Conservation (phyloP, 495 filamentous ascomycete genomes). For the Staphylotrichum tortipilum region DNA sequence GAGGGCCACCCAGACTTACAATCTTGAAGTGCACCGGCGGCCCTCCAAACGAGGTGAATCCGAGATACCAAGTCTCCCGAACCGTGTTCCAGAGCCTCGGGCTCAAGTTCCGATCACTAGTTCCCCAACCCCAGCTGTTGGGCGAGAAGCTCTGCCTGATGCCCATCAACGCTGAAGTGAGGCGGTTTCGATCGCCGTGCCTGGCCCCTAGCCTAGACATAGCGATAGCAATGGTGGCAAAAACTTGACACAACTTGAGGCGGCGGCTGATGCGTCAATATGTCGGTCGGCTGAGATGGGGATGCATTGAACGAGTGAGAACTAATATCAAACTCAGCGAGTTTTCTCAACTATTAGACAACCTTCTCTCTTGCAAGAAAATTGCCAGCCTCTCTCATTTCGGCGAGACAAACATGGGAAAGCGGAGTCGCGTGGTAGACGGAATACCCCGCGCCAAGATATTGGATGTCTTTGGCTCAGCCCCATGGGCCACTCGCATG, state of each 20-base stretch:
- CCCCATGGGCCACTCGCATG: background rate
- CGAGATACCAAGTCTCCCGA: constrained; percentile 47
- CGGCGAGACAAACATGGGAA: background rate
- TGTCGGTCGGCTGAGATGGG: no score
- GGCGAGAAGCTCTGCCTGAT: background rate
- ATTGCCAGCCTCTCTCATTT: background rate
- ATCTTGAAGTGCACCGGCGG: constrained; percentile 58
- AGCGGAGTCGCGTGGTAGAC: background rate
- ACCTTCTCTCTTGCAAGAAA: background rate
- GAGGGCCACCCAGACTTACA: no score
- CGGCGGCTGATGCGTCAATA: no score
- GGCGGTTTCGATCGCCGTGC: no score
- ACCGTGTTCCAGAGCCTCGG: constrained; percentile 25
- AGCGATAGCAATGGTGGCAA: background rate
- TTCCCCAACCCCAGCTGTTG: background rate
- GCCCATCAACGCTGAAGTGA: background rate
- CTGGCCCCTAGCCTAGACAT: background rate
- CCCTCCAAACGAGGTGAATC: constrained; percentile 58
- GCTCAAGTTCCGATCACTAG: background rate
- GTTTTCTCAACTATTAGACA: no score
- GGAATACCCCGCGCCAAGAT: background rate
- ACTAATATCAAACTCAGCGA: no score
- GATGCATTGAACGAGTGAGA: no score
- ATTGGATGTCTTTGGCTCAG: background rate
- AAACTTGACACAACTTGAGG: background rate